Evolutionary conservation across 768 basidiomycete species (phyloP).

Genomic region (Daedalea quercina): DNA sequence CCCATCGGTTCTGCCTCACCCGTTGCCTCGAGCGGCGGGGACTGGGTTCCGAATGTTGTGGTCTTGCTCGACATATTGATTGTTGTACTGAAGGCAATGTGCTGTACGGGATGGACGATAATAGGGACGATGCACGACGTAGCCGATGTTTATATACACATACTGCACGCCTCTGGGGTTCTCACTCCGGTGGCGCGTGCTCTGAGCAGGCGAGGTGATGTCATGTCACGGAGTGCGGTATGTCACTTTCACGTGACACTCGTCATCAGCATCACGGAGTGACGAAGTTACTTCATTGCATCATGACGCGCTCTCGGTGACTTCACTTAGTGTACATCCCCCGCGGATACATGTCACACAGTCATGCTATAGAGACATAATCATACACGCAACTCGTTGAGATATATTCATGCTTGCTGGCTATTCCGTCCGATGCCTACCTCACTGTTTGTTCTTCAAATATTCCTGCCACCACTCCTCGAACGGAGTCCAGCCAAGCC

Average conservation of each 20-base stretch:
- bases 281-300: no score
- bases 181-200: neutral
- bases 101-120: neutral
- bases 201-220: neutral
- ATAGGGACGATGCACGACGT: no score
- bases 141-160: neutral
- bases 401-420: neutral
- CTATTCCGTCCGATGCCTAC: neutral
- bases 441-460: slow-evolving; percentile 24
- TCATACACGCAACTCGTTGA: neutral
- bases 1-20: slow-evolving; percentile 43
- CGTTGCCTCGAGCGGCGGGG: slow-evolving; percentile 48
- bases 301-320: no score
- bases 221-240: neutral
- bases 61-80: slow-evolving; percentile 15
- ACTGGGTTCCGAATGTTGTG: slow-evolving; percentile 41
- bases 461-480: slow-evolving; percentile 79
- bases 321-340: no score
- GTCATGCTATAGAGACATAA: no score
- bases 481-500: slow-evolving; percentile 60
- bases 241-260: neutral
- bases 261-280: no score
- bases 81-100: neutral
- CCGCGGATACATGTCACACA: no score
- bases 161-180: neutral